These are phyloP conservation scores for Microcyclospora tardicrescens DNA, from an alignment of 2,329 filamentous ascomycete genomes.

Conservation along the genomic window DNA sequence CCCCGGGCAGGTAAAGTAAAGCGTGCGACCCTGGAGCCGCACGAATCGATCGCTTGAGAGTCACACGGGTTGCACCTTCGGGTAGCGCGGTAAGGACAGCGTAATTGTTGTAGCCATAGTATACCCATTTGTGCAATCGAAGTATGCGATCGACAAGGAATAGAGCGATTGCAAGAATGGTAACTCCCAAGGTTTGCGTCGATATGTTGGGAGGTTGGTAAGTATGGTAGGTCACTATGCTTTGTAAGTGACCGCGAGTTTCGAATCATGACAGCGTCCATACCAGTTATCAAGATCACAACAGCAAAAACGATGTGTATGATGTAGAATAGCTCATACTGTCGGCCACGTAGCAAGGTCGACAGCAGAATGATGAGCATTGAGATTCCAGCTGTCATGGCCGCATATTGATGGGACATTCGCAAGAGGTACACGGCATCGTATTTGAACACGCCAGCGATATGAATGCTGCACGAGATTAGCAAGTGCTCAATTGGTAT, in stretches of 20 bases:
- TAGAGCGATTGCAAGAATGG: constrained; percentile 7
- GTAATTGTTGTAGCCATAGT: constrained; percentile 7
- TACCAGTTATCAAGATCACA: constrained; percentile 10
- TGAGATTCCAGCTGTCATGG: constrained; percentile 9
- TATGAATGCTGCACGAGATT: constrained; percentile 3
- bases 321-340: constrained; percentile 15
- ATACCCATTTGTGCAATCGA: constrained; percentile 9
- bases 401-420: constrained; percentile 8
- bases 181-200: constrained; percentile 10
- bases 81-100: constrained; percentile 11
- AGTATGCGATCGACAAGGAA: constrained; percentile 11
- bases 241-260: background rate
- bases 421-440: constrained; percentile 5
- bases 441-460: constrained; percentile 6
- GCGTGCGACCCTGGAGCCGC: constrained; percentile 11
- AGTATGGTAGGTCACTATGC: constrained; percentile 11
- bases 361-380: constrained; percentile 14
- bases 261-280: background rate
- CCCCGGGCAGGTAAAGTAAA: constrained; percentile 13
- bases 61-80: constrained; percentile 10
- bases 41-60: constrained; percentile 6
- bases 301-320: constrained; percentile 10
- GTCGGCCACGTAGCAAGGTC: constrained; percentile 9
- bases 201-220: constrained; percentile 9
- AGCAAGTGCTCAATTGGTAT: background rate